These are phyloP conservation scores for Candida peoriensis DNA, from an alignment of 805 yeast genomes.

Conservation along the genomic window DNA sequence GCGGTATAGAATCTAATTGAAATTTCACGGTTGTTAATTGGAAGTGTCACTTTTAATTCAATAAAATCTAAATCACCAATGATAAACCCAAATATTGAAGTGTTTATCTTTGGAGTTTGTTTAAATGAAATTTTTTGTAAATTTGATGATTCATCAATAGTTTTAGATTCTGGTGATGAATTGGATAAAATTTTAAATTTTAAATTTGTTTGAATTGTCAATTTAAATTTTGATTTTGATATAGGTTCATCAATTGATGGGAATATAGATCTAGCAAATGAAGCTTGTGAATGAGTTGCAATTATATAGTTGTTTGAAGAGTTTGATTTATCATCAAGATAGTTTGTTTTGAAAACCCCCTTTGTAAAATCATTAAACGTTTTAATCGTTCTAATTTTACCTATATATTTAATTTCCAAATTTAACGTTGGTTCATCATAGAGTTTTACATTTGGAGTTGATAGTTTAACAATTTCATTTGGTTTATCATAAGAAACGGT, in stretches of 20 bases:
- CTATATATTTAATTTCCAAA: constrained; percentile 14
- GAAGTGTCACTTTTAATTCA: constrained; percentile 30
- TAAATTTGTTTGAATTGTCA: constrained; percentile 41
- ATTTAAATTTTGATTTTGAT: constrained; percentile 45
- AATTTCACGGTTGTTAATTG: constrained; percentile 21
- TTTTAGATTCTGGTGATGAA: constrained; percentile 30
- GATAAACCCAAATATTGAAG: constrained; percentile 63
- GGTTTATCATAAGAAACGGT: constrained; percentile 29
- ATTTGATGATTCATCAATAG: constrained; percentile 18
- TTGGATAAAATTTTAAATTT: constrained; percentile 50
- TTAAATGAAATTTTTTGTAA: constrained; percentile 39
- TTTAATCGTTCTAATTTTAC: constrained; percentile 17
- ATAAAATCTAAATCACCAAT: constrained; percentile 61
- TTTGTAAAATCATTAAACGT: constrained; percentile 50
- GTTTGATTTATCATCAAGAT: constrained; percentile 45
- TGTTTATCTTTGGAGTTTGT: constrained; percentile 52
- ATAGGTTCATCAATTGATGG: constrained; percentile 68
- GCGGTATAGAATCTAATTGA: constrained; percentile 55
- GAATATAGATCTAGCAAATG: constrained; percentile 53
- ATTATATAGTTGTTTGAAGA: constrained; percentile 45
- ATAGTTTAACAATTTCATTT: constrained; percentile 20
- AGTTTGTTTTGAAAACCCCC: constrained; percentile 68
- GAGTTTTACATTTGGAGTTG: constrained; percentile 12
- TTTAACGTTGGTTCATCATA: constrained; percentile 6
- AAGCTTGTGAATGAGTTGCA: constrained; percentile 73